Evolutionary conservation across 139 green algal species (phyloP).

Genomic region (Tetradesmus lagerheimii): DNA sequence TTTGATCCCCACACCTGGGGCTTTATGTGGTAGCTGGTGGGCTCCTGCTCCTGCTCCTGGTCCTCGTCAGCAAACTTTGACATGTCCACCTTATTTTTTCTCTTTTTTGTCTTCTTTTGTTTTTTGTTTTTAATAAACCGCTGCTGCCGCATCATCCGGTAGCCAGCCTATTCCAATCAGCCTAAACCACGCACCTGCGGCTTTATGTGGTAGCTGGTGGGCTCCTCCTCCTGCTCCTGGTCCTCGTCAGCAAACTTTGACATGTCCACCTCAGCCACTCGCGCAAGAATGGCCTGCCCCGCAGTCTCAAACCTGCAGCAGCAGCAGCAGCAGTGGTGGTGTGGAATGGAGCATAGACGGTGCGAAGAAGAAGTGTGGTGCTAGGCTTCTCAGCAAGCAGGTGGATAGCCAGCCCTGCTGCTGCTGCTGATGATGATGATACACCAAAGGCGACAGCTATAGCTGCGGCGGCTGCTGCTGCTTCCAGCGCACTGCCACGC

Average conservation of each 20-base stretch:
- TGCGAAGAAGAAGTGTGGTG: no score
- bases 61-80: slow-evolving; percentile 69
- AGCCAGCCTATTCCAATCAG: no score
- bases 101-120: no score
- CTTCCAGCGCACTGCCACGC: no score
- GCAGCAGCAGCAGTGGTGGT: slow-evolving; percentile 8
- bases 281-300: slow-evolving; percentile 51
- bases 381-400: no score
- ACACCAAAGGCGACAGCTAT: no score
- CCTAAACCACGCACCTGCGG: slow-evolving; percentile 30
- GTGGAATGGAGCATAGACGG: no score
- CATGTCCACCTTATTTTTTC: slow-evolving; percentile 53
- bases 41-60: slow-evolving; percentile 44
- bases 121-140: no score
- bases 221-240: slow-evolving; percentile 46
- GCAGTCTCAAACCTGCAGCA: slow-evolving; percentile 46
- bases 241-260: slow-evolving; percentile 72
- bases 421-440: no score
- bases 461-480: background rate
- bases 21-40: slow-evolving; percentile 38
- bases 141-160: no score
- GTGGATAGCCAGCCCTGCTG: no score
- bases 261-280: slow-evolving; percentile 48
- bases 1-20: slow-evolving; percentile 22
- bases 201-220: slow-evolving; percentile 43